Conservation (phyloP, 148 eudicot genomes). For the Vaccinium macrocarpon region DNA sequence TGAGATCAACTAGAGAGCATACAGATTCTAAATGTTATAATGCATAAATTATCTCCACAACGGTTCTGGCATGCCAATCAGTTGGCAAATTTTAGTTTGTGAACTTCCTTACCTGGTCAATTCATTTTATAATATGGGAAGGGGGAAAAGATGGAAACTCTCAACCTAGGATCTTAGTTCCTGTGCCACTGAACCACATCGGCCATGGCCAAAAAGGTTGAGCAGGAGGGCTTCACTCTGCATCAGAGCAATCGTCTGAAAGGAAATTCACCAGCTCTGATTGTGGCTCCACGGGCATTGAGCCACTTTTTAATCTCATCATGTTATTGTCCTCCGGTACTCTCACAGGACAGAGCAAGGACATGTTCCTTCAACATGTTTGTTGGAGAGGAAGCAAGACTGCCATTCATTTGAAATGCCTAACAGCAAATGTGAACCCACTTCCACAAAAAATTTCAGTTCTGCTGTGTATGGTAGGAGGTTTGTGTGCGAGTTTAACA, state of each 20-base stretch:
- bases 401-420: background rate
- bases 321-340: background rate
- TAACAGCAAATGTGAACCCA: constrained; percentile 67
- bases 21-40: background rate
- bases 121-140: background rate
- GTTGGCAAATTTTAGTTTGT: background rate
- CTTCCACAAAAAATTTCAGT: constrained; percentile 70
- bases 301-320: background rate
- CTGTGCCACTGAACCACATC: background rate
- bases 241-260: background rate
- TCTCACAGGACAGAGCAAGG: background rate
- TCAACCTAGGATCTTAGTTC: background rate
- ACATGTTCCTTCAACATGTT: background rate
- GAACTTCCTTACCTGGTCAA: background rate
- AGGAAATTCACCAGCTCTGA: background rate
- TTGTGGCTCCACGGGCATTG: background rate
- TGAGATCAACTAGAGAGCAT: background rate
- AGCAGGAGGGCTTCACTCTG: background rate
- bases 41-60: background rate
- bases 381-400: background rate
- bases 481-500: constrained; percentile 38
- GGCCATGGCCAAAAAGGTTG: background rate
- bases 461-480: background rate
- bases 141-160: background rate
- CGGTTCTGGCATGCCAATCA: background rate